These are phyloP conservation scores for Lycium ferocissimum DNA, from an alignment of 257 asterid genomes.

Conservation along the genomic window DNA sequence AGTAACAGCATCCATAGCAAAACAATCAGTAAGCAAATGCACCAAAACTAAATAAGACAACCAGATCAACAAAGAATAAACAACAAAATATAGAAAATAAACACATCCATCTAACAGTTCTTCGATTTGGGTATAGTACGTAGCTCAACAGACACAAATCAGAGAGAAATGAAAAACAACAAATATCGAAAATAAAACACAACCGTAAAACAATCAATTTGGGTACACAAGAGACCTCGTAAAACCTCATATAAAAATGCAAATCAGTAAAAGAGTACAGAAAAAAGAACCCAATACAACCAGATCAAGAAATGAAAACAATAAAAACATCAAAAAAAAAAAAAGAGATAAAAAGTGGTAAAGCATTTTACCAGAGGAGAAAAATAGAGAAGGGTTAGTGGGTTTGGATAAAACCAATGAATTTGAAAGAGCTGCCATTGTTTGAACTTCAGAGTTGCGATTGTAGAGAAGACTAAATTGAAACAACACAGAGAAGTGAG, in stretches of 20 bases:
- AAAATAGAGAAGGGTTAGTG: constrained; percentile 38
- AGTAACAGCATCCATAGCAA: not conserved
- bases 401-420: constrained; percentile 48
- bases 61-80: constrained; percentile 10
- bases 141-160: constrained; percentile 4
- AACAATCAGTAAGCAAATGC: not conserved
- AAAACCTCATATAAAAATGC: not conserved
- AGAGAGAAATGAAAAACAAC: not conserved
- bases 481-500: not conserved
- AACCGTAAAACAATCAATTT: not conserved
- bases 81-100: not conserved
- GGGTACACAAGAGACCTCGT: not conserved
- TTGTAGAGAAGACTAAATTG: not conserved
- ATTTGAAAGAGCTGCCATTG: constrained; percentile 56
- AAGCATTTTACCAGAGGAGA: constrained; percentile 46
- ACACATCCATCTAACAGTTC: not conserved
- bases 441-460: not conserved
- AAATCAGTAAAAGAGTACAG: not conserved
- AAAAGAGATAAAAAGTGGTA: not conserved
- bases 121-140: not conserved
- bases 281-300: not conserved
- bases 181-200: not conserved
- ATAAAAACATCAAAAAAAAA: constrained; percentile 10
- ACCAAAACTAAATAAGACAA: not conserved
- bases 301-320: not conserved